These are phyloP conservation scores for Bondarzewia mesenterica DNA, from an alignment of 1,284 basidiomycete species.

Conservation along the genomic window DNA sequence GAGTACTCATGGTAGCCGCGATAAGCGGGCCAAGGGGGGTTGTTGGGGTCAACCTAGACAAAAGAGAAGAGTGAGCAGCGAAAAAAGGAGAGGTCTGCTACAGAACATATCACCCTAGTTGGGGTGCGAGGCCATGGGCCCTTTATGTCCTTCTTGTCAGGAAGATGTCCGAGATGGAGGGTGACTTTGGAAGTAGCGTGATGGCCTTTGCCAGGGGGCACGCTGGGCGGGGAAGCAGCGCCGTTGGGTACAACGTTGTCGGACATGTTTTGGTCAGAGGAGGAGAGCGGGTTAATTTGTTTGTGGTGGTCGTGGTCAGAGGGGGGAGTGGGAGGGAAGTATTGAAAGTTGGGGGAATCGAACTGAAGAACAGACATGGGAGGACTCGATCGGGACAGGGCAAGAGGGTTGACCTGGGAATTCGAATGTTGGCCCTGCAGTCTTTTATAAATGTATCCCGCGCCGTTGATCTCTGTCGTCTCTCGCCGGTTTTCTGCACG, in stretches of 20 bases:
- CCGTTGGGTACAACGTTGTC: slow-evolving; percentile 1
- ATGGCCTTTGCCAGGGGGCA: slow-evolving; percentile 1
- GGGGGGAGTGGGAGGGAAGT: slow-evolving; percentile 14
- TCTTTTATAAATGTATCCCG: no score
- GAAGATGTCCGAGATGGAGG: slow-evolving; percentile 64
- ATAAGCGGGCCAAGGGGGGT: slow-evolving; percentile 95
- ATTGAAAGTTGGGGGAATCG: slow-evolving; percentile 12
- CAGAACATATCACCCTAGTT: slow-evolving; percentile 40
- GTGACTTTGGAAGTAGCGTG: slow-evolving; percentile 12
- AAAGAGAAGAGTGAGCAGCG: background rate
- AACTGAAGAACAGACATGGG: background rate
- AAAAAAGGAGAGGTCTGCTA: background rate
- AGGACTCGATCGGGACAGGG: background rate
- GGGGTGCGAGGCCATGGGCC: slow-evolving; percentile 66
- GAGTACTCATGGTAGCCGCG: slow-evolving; percentile 96
- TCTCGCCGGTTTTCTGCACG: background rate
- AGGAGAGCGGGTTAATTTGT: background rate
- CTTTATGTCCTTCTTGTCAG: slow-evolving; percentile 61
- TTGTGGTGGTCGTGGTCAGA: slow-evolving; percentile 12
- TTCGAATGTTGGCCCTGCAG: no score
- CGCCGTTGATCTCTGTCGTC: no score
- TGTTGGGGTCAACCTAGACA: slow-evolving; percentile 75
- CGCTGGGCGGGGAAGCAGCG: slow-evolving; percentile 3
- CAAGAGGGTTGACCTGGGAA: no score
- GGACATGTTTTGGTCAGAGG: slow-evolving; percentile 5